Evolutionary conservation across 371 early-diverging fungal species (phyloP), one percentile per base, ranked within the genome.

Genomic region (Rhizopus delemar): DNA sequence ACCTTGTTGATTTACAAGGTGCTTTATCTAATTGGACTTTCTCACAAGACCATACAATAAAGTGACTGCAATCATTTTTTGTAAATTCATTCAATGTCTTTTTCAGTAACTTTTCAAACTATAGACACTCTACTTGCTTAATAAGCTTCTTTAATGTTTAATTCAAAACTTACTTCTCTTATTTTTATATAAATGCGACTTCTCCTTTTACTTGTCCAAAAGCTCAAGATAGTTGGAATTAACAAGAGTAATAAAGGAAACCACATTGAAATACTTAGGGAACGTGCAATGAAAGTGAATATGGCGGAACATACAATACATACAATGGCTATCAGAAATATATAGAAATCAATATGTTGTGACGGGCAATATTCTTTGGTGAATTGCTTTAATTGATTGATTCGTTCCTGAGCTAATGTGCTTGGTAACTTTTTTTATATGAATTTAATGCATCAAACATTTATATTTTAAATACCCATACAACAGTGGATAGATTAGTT

Each of bases 191-290:
- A 52, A 12, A 73, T 38, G 9, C 53, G 66, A 29, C 67, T 59
- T 41, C 77, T 51, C 34, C 72, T 57, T 41, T 74, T 71, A 34
- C 74, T 77, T 38, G 70, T 74, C 77, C 77, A 77, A 38, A 71
- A 69, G 35, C 71, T 73, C 4, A 77, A 58, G 4, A 56, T 65
- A 36, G 77, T 74, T 32, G 77, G 77, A 35, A 77, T 60, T 16
- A 77, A 43, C 1, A 77, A 53, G 6, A 77, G 51, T 11, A 77
- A 54, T n/a, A 77, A 60, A 28, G 77, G 77, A 57, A 66, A 77
- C 77, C 77, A 77, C 77, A 77, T 77, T 22, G 77, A 77, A 9
- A 77, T 71, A 59, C 63, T 56, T 3, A 71, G 59, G 8, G 77
- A 73, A 9, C 72, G 66, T 8, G 77, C 77, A 39, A 71, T 61